phyloP scores from a whole-genome alignment of 352 stramenopile genomes.

The Blastocystis hominis region DNA sequence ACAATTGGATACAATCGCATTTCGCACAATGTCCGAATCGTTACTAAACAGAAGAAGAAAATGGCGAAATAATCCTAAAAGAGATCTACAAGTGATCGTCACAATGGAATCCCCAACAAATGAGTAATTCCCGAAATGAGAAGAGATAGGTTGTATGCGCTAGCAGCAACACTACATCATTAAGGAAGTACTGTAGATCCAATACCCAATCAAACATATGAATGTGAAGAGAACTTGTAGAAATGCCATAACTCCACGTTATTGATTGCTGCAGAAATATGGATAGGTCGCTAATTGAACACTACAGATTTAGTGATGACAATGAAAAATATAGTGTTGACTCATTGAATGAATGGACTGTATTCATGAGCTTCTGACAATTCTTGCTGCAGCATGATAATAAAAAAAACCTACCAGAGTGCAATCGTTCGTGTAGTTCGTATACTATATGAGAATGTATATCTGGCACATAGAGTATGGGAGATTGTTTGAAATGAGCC shows the following conservation, averaged over 20 bases:
- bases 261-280: neutral
- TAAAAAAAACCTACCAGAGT: too few relatives aligned
- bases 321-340: neutral
- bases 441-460: too few relatives aligned
- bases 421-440: too few relatives aligned
- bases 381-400: too few relatives aligned
- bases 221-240: neutral
- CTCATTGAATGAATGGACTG: neutral
- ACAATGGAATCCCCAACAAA: neutral
- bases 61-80: neutral
- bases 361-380: too few relatives aligned
- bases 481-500: too few relatives aligned
- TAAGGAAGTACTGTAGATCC: neutral
- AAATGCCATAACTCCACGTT: neutral
- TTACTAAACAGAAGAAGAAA: neutral
- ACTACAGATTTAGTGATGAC: neutral
- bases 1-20: constrained; percentile 13
- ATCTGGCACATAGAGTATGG: too few relatives aligned
- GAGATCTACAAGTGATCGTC: neutral
- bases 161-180: neutral
- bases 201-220: constrained; percentile 1
- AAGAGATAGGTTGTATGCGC: neutral
- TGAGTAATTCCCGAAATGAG: constrained; percentile 9
- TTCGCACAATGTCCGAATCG: neutral
- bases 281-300: neutral